A percentile compares a stretch with the other conserved stretches of the same genome.
Evolutionary conservation across 73 alveolate genomes (phyloP).

Genomic region (Tetrahymena malaccensis): DNA sequence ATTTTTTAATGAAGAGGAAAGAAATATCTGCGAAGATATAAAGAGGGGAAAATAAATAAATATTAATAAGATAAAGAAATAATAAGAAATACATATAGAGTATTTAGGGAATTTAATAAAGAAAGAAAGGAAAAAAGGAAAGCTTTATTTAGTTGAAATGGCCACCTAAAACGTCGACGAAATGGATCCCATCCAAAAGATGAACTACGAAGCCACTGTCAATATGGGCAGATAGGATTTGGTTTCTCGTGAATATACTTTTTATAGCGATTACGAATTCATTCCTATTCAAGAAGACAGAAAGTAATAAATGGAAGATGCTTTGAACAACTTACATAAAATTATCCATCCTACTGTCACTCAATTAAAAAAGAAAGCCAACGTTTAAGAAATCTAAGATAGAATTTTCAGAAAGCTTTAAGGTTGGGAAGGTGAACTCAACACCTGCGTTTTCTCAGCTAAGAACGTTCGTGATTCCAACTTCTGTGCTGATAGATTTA

Average conservation of each 20-base stretch:
- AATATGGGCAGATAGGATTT: neutral
- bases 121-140: neutral
- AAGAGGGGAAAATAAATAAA: neutral
- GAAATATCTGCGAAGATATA: neutral
- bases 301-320: neutral
- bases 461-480: neutral
- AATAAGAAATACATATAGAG: neutral
- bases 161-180: neutral
- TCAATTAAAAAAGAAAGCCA: neutral
- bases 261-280: neutral
- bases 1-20: neutral
- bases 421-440: neutral
- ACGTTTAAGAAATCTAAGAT: neutral
- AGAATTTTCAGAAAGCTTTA: neutral
- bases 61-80: neutral
- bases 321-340: neutral
- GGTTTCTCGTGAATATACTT: neutral
- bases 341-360: neutral
- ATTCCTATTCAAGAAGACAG: neutral
- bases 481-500: neutral
- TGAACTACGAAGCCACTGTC: neutral
- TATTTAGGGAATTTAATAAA: neutral
- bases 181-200: neutral
- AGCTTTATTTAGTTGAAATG: neutral
- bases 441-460: neutral